Base-by-base conservation (phyloP, 805 yeast genomes). In the Candida patagonica region DNA sequence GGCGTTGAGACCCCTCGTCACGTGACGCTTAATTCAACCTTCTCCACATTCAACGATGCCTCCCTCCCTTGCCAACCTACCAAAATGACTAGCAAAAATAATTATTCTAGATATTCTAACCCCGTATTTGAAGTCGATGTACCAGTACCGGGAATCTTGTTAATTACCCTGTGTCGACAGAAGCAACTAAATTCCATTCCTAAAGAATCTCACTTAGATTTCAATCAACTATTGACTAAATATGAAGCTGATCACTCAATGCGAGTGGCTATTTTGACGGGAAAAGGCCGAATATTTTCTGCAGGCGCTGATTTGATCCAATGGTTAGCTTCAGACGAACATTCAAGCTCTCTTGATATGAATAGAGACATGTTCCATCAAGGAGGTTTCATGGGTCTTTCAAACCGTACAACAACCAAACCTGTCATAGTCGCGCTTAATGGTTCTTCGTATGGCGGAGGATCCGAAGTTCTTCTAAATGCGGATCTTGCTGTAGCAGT, bases 291-390 rank as follows among this genome's bases (percentile, higher is more conserved):
- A 22, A 44, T 53, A n/a, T 54, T 54, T 34, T 49, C 51, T 23
- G 55, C 58, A 3, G 59, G 59, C 0, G 59, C 58, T 2, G 59
- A 54, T 37, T 43, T 54, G 22, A 49, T 47, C 40, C 54, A 42
- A 24, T 46, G 49, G 47, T 37, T 44, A 17, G 30, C 25, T n/a
- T 17, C 17, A 6, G 40, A 47, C 19, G 21, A 35, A 12, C 20
- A 34, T 10, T 37, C 20, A 10, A 23, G 37, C n/a, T 9, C 23
- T 3, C 30, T 26, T 5, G 15, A 37, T 20, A 24, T 24, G 12
- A 9, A 31, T n/a, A 31, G 9, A 9, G n/a, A 7, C 7, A 33
- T 15, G 19, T 10, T 20, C 4, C 12, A 19, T 12, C 29, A 12
- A 8, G 43, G 48, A 5, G 56, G 56, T 4, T 53, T 53, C 39